Conservation (phyloP, 148 eudicot species). For the Tetragonia tetragonoides region DNA sequence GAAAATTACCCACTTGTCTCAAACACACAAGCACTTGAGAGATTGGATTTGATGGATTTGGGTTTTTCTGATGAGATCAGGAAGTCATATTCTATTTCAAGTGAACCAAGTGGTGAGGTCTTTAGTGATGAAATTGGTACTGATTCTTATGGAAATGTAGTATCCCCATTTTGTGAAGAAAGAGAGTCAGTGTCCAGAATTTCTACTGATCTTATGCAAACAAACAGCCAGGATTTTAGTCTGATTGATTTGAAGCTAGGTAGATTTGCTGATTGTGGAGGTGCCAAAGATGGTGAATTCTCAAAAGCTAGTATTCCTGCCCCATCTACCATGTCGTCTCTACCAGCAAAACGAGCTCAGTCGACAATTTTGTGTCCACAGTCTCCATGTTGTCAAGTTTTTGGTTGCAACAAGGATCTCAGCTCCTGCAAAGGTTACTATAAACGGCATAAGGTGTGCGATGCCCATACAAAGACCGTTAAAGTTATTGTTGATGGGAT, state of each 20-base stretch:
- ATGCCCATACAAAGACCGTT: constrained; percentile 44
- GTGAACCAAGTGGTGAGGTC: constrained; percentile 28
- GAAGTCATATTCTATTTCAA: constrained; percentile 29
- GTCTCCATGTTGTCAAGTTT: constrained; percentile 40
- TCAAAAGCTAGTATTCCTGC: not conserved
- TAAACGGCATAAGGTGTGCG: constrained; percentile 52
- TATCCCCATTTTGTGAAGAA: constrained; percentile 30
- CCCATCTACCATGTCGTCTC: constrained; percentile 18
- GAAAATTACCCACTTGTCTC: constrained; percentile 34
- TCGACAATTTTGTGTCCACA: constrained; percentile 10
- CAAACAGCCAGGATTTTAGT: constrained; percentile 27
- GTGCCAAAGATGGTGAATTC: constrained; percentile 16
- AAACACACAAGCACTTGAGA: constrained; percentile 33
- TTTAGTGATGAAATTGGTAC: constrained; percentile 33
- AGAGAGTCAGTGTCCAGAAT: constrained; percentile 22
- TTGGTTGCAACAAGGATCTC: constrained; percentile 48
- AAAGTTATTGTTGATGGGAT: constrained; percentile 42
- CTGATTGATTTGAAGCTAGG: constrained; percentile 46
- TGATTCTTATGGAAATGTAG: constrained; percentile 25
- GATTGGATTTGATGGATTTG: constrained; percentile 30
- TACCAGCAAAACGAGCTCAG: constrained; percentile 35
- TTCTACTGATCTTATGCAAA: constrained; percentile 25
- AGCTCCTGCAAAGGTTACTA: constrained; percentile 42
- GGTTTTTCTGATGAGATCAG: constrained; percentile 33
- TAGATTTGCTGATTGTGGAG: constrained; percentile 26